Evolutionary conservation across 164 flowering plant genomes (phyloP).

Genomic region (Nymphaea colorata): DNA sequence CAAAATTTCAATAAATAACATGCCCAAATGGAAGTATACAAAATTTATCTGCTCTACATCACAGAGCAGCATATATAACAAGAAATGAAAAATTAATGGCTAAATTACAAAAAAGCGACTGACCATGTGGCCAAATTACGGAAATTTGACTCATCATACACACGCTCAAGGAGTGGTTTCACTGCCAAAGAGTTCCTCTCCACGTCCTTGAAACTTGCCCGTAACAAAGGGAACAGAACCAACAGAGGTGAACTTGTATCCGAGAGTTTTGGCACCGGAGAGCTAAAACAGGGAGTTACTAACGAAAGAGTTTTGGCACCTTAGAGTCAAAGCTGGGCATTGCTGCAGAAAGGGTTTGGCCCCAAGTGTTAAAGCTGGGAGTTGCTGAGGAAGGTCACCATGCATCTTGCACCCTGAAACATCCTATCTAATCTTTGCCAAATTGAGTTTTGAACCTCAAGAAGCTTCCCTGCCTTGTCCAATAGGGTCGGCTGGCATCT

Average conservation of each 20-base stretch:
- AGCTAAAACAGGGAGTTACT: no score
- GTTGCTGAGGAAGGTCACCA: slow-evolving; percentile 83
- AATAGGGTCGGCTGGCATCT: slow-evolving; percentile 43
- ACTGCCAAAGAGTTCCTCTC: no score
- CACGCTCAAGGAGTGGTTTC: no score
- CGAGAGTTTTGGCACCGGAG: no score
- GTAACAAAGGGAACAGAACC: no score
- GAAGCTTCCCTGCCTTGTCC: slow-evolving; percentile 59
- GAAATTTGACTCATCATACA: no score
- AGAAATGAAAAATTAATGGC: background rate
- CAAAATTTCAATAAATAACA: background rate
- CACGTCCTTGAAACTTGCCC: no score
- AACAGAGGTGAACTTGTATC: no score
- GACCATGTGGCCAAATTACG: background rate
- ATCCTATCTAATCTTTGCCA: slow-evolving; percentile 75
- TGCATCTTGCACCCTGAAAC: slow-evolving; percentile 81
- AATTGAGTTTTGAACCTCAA: slow-evolving; percentile 51
- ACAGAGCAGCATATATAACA: background rate
- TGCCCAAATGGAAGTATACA: background rate
- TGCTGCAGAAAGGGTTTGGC: background rate
- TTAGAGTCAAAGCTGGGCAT: no score
- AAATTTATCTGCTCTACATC: background rate
- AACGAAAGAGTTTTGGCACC: no score
- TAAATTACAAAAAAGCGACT: background rate
- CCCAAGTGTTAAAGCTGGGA: slow-evolving; percentile 36